These are phyloP conservation scores for Rhodomyrtus tomentosa DNA, from an alignment of 345 rosid species.

Conservation along the genomic window DNA sequence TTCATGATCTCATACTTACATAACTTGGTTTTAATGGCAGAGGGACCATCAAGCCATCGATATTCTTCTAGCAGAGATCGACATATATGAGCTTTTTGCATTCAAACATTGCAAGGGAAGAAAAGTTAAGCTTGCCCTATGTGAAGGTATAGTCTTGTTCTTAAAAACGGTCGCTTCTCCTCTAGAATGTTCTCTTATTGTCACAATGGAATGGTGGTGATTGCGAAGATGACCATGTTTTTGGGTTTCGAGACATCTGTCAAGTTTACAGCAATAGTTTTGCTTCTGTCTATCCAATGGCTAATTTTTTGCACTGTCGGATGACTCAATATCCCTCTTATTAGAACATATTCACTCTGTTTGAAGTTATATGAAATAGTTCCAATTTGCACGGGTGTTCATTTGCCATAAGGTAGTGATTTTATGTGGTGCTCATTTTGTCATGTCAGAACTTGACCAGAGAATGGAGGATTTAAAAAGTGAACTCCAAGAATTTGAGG, in stretches of 20 bases:
- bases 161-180: not conserved
- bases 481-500: conserved; percentile 90
- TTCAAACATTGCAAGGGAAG: conserved; percentile 98
- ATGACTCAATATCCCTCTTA: not conserved
- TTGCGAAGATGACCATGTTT: not conserved
- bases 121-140: conserved; percentile 85
- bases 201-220: not conserved
- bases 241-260: not conserved
- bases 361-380: not conserved
- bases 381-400: not conserved
- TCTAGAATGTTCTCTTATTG: not conserved
- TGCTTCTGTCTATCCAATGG: not conserved
- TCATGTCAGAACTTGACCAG: conserved; percentile 78
- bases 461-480: conserved; percentile 88
- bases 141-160: conserved; percentile 54
- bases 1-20: not conserved
- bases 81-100: conserved; percentile 96
- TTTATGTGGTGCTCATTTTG: not conserved
- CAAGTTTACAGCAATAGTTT: not conserved
- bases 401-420: not conserved
- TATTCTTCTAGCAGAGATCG: conserved; percentile 94
- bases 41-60: conserved; percentile 97
- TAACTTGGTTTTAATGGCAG: conserved; percentile 19
- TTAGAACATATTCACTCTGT: not conserved
- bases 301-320: not conserved